Base-by-base conservation (phyloP, 352 stramenopile genomes). In the Peronospora belbahrii region DNA sequence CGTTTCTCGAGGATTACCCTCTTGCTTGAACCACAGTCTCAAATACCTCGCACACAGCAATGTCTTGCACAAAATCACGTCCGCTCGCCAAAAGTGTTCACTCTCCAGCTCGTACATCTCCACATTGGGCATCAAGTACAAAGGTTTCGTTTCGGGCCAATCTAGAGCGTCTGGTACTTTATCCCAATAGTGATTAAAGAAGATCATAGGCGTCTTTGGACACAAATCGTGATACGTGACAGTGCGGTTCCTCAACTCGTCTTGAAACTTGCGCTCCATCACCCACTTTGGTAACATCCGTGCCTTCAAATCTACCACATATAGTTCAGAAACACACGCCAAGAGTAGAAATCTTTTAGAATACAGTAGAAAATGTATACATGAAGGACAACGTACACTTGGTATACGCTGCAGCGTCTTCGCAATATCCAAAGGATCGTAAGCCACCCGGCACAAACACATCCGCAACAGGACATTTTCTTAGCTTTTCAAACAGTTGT, bases 181-280 rank as follows among this genome's bases (percentile, higher is more conserved):
- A 10, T 79, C 51, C 66, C 65, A 80, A 24, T 81, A 83, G 51
- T 80, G 70, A 47, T 81, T 83, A 41, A 83, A 76, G 25, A 83
- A 60, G 11, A 83, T 39, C 34, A 83, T 41, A 0, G 67, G 62
- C 27, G 67, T 81, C 3, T 56, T 55, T 0, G 71, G 71, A 35
- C 71, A 83, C 20, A 83, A 38, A 15, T 81, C 68, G 36, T 75
- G 58, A 40, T 80, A 81, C 46, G 68, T 64, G 30, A 71, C 40
- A 0, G 35, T 65, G 2, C 49, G 36, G 11, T 55, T 56, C 34
- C 25, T 48, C 9, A 24, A 33, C 10, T 56, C 8, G 32, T 77
- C 53, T 0, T 48, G 25, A 36, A 74, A 72, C 19, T 38, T 32
- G 20, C 48, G 33, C n/a, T 67, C 42, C 9, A 78, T 15, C 0